Conservation (phyloP, 2,329 filamentous ascomycete species). For the Cladorrhinum sp. region DNA sequence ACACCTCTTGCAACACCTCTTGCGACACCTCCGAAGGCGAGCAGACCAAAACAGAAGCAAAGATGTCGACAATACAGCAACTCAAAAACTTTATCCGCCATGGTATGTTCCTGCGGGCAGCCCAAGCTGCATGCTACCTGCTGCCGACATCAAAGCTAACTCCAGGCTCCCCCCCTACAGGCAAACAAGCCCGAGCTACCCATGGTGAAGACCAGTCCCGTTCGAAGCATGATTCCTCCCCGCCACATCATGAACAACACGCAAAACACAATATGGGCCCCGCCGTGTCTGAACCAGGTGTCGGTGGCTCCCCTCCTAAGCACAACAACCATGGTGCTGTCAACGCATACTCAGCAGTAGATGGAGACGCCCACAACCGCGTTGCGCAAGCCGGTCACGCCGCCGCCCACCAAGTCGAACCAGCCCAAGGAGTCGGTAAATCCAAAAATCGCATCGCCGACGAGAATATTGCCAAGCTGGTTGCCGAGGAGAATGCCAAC, state of each 20-base stretch:
- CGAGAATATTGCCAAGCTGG: slow-evolving; percentile 74
- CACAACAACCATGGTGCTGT: slow-evolving; percentile 44
- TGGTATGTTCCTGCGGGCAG: slow-evolving; percentile 46
- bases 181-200: slow-evolving; percentile 81
- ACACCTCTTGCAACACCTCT: background rate
- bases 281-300: slow-evolving; percentile 42
- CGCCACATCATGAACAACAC: slow-evolving; percentile 52
- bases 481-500: slow-evolving; percentile 87
- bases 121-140: slow-evolving; percentile 9
- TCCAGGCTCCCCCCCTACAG: slow-evolving; percentile 37
- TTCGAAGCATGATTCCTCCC: slow-evolving; percentile 48
- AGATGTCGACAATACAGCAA: slow-evolving; percentile 79
- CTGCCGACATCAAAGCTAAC: slow-evolving; percentile 30
- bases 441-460: slow-evolving; percentile 53
- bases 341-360: slow-evolving; percentile 59
- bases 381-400: slow-evolving; percentile 65
- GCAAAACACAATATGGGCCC: slow-evolving; percentile 49
- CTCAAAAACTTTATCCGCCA: slow-evolving; percentile 98
- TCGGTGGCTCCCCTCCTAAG: slow-evolving; percentile 41
- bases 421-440: slow-evolving; percentile 52
- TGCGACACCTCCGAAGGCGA: background rate
- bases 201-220: slow-evolving; percentile 51
- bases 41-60: slow-evolving; percentile 17
- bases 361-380: slow-evolving; percentile 60
- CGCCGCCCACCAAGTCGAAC: slow-evolving; percentile 60